Percentiles rank a stretch among this genome's conserved stretches.
These are phyloP conservation scores for Ophiobolus disseminans DNA, from an alignment of 2,329 filamentous ascomycete species.

Conservation along the genomic window DNA sequence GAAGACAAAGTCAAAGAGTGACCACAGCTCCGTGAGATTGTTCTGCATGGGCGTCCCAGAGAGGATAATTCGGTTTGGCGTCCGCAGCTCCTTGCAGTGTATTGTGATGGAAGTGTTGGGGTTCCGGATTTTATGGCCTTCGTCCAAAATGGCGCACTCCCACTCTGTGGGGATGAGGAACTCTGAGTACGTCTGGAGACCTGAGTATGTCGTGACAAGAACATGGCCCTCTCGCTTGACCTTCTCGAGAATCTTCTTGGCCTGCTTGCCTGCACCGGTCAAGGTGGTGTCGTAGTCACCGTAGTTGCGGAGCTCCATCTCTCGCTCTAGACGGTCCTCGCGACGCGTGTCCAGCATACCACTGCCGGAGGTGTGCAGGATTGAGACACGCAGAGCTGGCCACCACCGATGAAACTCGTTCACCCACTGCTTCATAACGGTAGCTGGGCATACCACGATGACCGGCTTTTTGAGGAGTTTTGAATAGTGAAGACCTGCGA, in stretches of 20 bases:
- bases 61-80: conserved; percentile 87
- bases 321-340: conserved; percentile 68
- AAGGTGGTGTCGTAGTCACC: conserved; percentile 51
- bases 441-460: conserved; percentile 91
- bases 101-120: conserved; percentile 95
- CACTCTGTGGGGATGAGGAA: conserved; percentile 83
- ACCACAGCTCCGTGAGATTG: conserved; percentile 94
- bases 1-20: conserved; percentile 95
- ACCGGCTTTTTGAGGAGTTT: conserved; percentile 82
- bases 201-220: conserved; percentile 93
- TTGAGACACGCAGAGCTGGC: conserved; percentile 96
- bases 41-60: conserved; percentile 99
- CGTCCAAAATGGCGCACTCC: conserved; percentile 93
- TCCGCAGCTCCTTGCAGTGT: conserved; percentile 91
- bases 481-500: conserved; percentile 92
- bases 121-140: conserved; percentile 98
- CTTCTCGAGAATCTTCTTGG: conserved; percentile 79
- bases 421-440: conserved; percentile 96
- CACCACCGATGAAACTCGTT: conserved; percentile 99
- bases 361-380: conserved; percentile 92
- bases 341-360: conserved; percentile 85
- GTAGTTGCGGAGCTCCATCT: conserved; percentile 59
- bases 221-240: conserved; percentile 88
- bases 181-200: conserved; percentile 89
- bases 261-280: conserved; percentile 70